Percentiles rank a stretch among this genome's conserved stretches.
Evolutionary conservation across 163 green algal genomes (phyloP).

Genomic region (Dunaliella salina): DNA sequence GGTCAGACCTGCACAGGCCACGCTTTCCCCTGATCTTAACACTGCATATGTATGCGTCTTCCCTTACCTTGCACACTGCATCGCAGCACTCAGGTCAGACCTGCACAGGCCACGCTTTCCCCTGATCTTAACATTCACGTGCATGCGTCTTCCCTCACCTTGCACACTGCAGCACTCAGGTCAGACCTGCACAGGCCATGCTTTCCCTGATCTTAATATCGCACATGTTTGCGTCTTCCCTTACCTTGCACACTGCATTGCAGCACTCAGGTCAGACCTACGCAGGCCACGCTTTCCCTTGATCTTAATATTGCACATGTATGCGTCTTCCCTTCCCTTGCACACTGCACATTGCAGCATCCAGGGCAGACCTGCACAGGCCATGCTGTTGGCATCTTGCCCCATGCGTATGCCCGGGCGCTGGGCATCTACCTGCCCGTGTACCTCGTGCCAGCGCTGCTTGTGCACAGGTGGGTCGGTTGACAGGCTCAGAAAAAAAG

Average conservation of each 20-base stretch:
- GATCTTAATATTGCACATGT: no score
- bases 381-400: conserved; percentile 23
- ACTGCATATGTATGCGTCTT: no score
- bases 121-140: no score
- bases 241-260: no score
- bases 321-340: neutral
- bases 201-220: no score
- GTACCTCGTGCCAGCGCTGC: conserved; percentile 77
- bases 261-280: no score
- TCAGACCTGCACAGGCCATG: conserved; percentile 35
- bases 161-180: conserved; percentile 33
- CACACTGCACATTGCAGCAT: conserved; percentile 21
- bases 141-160: no score
- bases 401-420: conserved; percentile 50
- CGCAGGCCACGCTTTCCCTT: conserved; percentile 10
- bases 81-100: conserved; percentile 41
- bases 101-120: conserved; percentile 32
- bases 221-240: no score
- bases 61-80: neutral
- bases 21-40: neutral
- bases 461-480: conserved; percentile 68
- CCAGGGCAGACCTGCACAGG: conserved; percentile 40
- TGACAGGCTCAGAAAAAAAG: no score
- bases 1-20: no score
- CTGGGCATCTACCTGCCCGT: conserved; percentile 64